These are phyloP conservation scores for Phytopythium oedochilum DNA, from an alignment of 352 stramenopile species.

Conservation along the genomic window DNA sequence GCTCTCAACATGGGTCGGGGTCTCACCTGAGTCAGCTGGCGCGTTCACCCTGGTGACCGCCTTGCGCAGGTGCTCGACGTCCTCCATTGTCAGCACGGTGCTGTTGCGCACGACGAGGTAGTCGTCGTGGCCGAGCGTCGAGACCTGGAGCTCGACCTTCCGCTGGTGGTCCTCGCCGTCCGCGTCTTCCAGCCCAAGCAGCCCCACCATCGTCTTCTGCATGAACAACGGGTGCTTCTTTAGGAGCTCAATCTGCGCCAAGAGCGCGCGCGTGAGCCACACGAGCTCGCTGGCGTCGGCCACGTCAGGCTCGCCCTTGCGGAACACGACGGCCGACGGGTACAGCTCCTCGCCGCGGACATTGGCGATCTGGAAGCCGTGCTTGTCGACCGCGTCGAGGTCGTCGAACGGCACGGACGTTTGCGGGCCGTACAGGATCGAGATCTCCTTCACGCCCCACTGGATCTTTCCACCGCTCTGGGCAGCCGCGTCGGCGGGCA, in stretches of 20 bases:
- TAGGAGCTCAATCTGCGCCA: constrained; percentile 59
- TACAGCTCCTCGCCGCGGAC: constrained; percentile 47
- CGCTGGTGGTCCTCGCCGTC: constrained; percentile 23
- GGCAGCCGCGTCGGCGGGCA: constrained; percentile 25
- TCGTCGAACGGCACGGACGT: constrained; percentile 81
- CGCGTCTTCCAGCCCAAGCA: constrained; percentile 52
- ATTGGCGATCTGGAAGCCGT: constrained; percentile 39
- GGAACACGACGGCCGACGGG: constrained; percentile 67
- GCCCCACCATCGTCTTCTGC: constrained; percentile 53
- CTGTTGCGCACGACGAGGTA: constrained; percentile 75
- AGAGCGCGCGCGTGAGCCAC: constrained; percentile 68
- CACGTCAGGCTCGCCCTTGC: constrained; percentile 59
- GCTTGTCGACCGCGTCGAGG: constrained; percentile 62
- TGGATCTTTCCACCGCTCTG: constrained; percentile 41
- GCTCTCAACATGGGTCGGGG: background rate
- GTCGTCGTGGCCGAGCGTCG: constrained; percentile 55
- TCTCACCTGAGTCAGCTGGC: background rate
- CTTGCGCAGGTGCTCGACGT: constrained; percentile 60
- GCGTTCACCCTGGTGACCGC: constrained; percentile 15
- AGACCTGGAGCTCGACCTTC: constrained; percentile 56
- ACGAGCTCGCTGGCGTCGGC: constrained; percentile 56
- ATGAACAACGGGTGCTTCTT: constrained; percentile 68
- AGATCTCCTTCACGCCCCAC: constrained; percentile 82
- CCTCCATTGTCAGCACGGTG: constrained; percentile 70
- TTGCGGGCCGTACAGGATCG: constrained; percentile 60